Evolutionary conservation across 1,139 yeast genomes (phyloP).

Genomic region (Torulaspora globosa): DNA sequence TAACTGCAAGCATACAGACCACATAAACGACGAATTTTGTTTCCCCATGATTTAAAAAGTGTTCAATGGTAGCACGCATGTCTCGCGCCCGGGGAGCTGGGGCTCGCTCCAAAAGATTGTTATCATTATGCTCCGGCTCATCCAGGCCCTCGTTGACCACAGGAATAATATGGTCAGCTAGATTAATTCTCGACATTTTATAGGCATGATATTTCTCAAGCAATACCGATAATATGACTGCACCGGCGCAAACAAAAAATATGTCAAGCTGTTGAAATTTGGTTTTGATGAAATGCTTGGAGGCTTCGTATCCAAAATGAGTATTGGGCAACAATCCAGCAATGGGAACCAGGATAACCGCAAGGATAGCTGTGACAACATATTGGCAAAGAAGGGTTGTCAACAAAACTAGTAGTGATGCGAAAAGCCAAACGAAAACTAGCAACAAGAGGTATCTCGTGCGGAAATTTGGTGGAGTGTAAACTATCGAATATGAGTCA

Average conservation of each 20-base stretch:
- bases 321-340: neutral
- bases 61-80: conserved; percentile 6
- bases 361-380: conserved; percentile 39
- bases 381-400: conserved; percentile 39
- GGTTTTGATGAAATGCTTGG: conserved; percentile 6
- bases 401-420: conserved; percentile 48
- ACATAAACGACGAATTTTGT: conserved; percentile 9
- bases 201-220: conserved; percentile 21
- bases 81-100: conserved; percentile 7
- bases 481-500: conserved; percentile 69
- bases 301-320: conserved; percentile 1
- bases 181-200: conserved; percentile 15
- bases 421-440: conserved; percentile 64
- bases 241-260: conserved; percentile 27
- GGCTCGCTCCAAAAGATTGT: conserved; percentile 2
- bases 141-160: conserved; percentile 9
- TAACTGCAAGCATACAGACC: conserved; percentile 4
- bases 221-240: conserved; percentile 19
- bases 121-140: conserved; percentile 3
- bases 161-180: conserved; percentile 15
- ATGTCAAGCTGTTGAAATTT: conserved; percentile 21
- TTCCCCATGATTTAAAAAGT: conserved; percentile 12
- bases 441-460: conserved; percentile 55
- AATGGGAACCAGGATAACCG: conserved; percentile 12
- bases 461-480: conserved; percentile 77